Percentiles rank a stretch among this genome's conserved stretches.
phyloP scores from a whole-genome alignment of 2,329 filamentous ascomycete species.

The Arthrobotrys sphaeroides region DNA sequence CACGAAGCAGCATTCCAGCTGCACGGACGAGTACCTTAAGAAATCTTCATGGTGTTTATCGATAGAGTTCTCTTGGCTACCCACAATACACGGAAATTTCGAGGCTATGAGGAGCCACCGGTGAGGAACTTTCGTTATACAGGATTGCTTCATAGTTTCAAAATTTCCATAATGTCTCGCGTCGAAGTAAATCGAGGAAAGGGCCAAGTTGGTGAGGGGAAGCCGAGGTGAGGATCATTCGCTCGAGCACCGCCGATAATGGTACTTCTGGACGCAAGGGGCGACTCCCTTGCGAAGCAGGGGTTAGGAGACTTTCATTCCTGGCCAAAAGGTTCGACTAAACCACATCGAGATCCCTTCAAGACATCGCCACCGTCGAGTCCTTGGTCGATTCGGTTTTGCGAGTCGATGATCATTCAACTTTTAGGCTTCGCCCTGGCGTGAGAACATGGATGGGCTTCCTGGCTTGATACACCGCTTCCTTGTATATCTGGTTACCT shows the following conservation, averaged over 20 bases:
- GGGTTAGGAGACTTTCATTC: neutral
- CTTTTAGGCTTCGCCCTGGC: neutral
- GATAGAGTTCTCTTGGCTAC: neutral
- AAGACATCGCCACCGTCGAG: too few species aligned
- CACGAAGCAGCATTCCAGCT: neutral
- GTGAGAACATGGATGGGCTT: neutral
- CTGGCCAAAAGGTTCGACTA: neutral
- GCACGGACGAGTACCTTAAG: neutral
- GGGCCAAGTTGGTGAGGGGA: neutral
- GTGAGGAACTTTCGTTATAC: neutral
- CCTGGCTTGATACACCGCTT: neutral
- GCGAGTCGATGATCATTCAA: too few species aligned
- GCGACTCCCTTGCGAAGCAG: neutral
- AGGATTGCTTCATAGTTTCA: neutral
- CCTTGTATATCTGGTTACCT: neutral
- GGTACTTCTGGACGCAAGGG: neutral
- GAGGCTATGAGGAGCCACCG: neutral
- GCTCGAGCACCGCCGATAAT: neutral
- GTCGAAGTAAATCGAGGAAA: neutral
- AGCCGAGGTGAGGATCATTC: neutral
- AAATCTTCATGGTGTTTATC: neutral
- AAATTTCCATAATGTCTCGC: neutral
- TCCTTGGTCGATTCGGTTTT: too few species aligned
- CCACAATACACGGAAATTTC: neutral
- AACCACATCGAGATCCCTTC: neutral